Base-by-base conservation (phyloP, 495 filamentous ascomycete genomes). In the Hypomontagnella submonticulosa region DNA sequence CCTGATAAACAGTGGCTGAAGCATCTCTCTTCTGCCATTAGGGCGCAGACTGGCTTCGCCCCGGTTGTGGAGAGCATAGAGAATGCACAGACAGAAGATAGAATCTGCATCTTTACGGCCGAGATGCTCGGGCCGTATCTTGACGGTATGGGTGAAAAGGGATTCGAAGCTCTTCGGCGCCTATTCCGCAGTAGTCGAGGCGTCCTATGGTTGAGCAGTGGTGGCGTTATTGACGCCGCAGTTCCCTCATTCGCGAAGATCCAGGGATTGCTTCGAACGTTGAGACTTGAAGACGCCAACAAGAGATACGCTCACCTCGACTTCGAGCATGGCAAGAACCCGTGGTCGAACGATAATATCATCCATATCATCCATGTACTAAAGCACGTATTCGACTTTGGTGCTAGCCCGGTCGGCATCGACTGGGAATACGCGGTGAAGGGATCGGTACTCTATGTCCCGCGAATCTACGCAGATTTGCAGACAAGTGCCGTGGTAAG, bases 401-500 rank as follows among this genome's bases (percentile, higher is more conserved):
- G 15, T 3, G 6, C 6, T 3, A 15, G 16, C 12, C 6, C n/a
- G 6, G 40, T n/a, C 30, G 42, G 5, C 10, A 27, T 47, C 5
- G 70, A 73, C 2, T 57, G 53, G 27, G 70, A 73, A 34, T 73
- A 65, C 46, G 59, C 70, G 2, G 67, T 65, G 10, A 57, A 58
- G 19, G 52, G 59, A 16, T 57, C 57, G 15, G 15, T 63, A 6
- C 40, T 13, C 15, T 50, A 64, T 15, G 70, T 72, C 4, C 47
- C 51, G 1, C 41, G 69, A 10, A 13, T 53, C 8, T 68, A 61
- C 27, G 4, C 57, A 10, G 51, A 61, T 56, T 27, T 27, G 23
- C 3, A 27, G 23, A 27, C 23, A 27, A 27, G 23, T 27, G 23
- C 23, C 23, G 23, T 27, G 6, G 23, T 27, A 2, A 27, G 23